Conservation (phyloP, 345 rosid species). For the Eucalyptus victrix region DNA sequence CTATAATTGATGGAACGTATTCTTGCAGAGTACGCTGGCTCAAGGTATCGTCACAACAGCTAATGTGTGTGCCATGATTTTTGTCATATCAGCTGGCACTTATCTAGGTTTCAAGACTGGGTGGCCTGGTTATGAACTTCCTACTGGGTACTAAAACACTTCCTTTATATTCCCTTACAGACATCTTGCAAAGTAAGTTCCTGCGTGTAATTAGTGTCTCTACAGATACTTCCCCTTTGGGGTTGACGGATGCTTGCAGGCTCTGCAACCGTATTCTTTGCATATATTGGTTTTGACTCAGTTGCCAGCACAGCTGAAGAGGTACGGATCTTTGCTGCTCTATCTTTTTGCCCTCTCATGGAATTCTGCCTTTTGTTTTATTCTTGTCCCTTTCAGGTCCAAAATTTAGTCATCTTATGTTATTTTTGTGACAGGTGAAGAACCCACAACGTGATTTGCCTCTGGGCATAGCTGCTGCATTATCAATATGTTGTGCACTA, state of each 20-base stretch:
- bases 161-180: not conserved
- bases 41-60: slow-evolving; percentile 72
- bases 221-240: slow-evolving; percentile 85
- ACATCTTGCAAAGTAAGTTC: not conserved
- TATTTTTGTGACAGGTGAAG: slow-evolving; percentile 55
- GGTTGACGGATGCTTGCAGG: slow-evolving; percentile 95
- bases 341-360: not conserved
- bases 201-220: not conserved
- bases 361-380: not conserved
- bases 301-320: slow-evolving; percentile 99
- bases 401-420: not conserved
- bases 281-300: slow-evolving; percentile 93
- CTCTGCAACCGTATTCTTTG: slow-evolving; percentile 92
- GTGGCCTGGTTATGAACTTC: slow-evolving; percentile 88
- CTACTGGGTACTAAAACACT: slow-evolving; percentile 58
- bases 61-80: slow-evolving; percentile 74
- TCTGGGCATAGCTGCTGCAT: slow-evolving; percentile 76
- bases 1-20: not conserved
- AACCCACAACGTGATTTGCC: slow-evolving; percentile 98
- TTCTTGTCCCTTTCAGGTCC: not conserved
- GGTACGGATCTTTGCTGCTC: slow-evolving; percentile 16
- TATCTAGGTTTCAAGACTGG: slow-evolving; percentile 89
- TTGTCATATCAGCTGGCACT: slow-evolving; percentile 75
- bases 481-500: slow-evolving; percentile 73
- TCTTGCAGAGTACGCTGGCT: slow-evolving; percentile 75